Percentiles rank a stretch among this genome's conserved stretches.
Evolutionary conservation across 352 stramenopile species (phyloP).

Genomic region (Thraustochytrium striatum): DNA sequence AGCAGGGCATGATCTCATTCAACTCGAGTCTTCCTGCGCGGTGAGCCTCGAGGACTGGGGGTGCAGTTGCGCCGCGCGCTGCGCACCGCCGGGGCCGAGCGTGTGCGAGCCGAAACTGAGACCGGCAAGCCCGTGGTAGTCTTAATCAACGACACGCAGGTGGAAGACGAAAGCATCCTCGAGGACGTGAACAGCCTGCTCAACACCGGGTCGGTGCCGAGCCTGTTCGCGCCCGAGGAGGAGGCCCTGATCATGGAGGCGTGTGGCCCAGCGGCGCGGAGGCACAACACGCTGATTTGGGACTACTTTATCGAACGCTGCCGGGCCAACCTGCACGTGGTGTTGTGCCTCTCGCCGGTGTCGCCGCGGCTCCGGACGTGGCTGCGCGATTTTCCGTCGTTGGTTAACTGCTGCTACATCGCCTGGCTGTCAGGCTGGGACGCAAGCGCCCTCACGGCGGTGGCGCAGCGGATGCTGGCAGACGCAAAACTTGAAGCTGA

Average conservation of each 20-base stretch:
- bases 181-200: constrained; percentile 92
- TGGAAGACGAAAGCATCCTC: constrained; percentile 86
- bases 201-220: constrained; percentile 88
- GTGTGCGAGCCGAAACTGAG: too few species aligned
- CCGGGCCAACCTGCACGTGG: constrained; percentile 85
- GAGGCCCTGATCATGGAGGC: constrained; percentile 78
- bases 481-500: constrained; percentile 64
- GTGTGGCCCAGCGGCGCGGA: constrained; percentile 83
- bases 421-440: constrained; percentile 94
- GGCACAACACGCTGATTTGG: constrained; percentile 86
- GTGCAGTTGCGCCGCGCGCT: constrained; percentile 79
- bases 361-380: constrained; percentile 80
- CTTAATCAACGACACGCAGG: constrained; percentile 89
- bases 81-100: constrained; percentile 82
- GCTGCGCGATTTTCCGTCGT: constrained; percentile 88
- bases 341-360: constrained; percentile 87
- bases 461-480: constrained; percentile 83
- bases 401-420: constrained; percentile 94
- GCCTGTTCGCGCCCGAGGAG: constrained; percentile 84
- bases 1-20: constrained; percentile 78
- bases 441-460: constrained; percentile 80
- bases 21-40: constrained; percentile 88
- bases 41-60: constrained; percentile 85
- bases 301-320: constrained; percentile 83
- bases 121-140: constrained; percentile 84